These are phyloP conservation scores for Scytalidium sp. DNA, from an alignment of 2,329 filamentous ascomycete genomes.

Conservation along the genomic window DNA sequence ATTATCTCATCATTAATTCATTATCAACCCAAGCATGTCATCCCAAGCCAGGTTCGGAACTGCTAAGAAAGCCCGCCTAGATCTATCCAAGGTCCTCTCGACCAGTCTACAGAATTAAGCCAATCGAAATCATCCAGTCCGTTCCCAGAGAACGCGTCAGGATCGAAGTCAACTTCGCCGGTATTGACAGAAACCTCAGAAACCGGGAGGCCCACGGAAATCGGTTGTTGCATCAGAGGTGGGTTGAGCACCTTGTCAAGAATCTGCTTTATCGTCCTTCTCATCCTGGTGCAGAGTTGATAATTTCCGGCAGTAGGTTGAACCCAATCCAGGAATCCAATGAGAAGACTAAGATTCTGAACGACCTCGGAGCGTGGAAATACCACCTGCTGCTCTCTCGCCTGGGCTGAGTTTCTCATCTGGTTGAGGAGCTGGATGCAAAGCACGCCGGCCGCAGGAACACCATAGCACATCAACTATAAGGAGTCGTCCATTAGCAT, in stretches of 20 bases:
- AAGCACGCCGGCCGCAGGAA: slow-evolving; percentile 46
- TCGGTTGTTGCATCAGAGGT: slow-evolving; percentile 10
- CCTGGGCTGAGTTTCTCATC: slow-evolving; percentile 28
- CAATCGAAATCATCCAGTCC: slow-evolving; percentile 23
- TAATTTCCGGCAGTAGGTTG: slow-evolving; percentile 45
- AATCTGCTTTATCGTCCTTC: slow-evolving; percentile 46
- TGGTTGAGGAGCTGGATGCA: slow-evolving; percentile 48
- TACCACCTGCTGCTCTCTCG: slow-evolving; percentile 27
- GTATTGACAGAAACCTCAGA: not conserved
- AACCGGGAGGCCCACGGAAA: slow-evolving; percentile 5
- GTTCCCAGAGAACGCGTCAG: slow-evolving; percentile 10
- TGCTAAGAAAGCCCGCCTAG: slow-evolving; percentile 12
- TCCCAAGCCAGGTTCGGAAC: no score
- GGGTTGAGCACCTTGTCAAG: slow-evolving; percentile 47
- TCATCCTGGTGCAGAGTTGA: slow-evolving; percentile 43
- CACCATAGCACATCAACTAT: slow-evolving; percentile 45
- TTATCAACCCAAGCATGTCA: no score
- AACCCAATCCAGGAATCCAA: slow-evolving; percentile 51
- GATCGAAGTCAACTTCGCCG: slow-evolving; percentile 11
- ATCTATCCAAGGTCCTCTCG: slow-evolving; percentile 25
- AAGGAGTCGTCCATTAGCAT: slow-evolving; percentile 24
- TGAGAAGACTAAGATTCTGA: slow-evolving; percentile 48
- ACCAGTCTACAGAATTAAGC: slow-evolving; percentile 28
- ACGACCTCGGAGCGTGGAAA: slow-evolving; percentile 42
- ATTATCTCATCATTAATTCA: no score